Base-by-base conservation (phyloP, 345 rosid genomes). In the Streptanthus diversifolius region DNA sequence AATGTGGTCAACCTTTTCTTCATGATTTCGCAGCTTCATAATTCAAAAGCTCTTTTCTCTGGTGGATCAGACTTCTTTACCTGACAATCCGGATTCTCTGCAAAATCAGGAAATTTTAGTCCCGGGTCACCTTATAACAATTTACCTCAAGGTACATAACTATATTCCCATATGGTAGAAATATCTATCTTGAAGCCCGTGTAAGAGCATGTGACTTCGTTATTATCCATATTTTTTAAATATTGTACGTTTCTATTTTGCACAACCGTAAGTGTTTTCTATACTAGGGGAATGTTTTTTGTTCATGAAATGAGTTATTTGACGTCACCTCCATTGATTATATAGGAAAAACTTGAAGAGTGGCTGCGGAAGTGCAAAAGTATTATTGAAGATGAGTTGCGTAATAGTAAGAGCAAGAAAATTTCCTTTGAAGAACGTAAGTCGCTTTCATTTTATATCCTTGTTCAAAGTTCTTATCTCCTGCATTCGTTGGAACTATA, bases 61-160 rank as follows among this genome's bases (percentile, higher is more conserved):
- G 78, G 79, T 90, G 14, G 99, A 95, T 84, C 95, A 86, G 82
- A 95, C 96, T 64, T 95, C 99, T 57, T 76, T 78, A 29, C 80
- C 85, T 3, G 99, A 95, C 79, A 95, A 91, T 78, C 90, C 95
- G 0, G 99, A 95, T 80, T 79, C 93, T 73, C 76, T 95, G 93
- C 97, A 95, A 77, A 91, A 95, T 82, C 99, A 95, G 71, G 99
- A 95, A 82, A 77, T 95, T 59, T 81, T 95, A 76, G 96, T 95
- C 62, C 93, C 97, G 43, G 99, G 97, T 68, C 99, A 91, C 82
- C 84, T 95, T 51, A 83, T 90, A 72, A 88, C 96, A 19, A 76
- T 95, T 70, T 88, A 89, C 83, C 81, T 95, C 70, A 95, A 95
- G 99, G 99, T 91, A 78, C 8, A 30, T 37, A 25, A 69, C 45